Conservation (phyloP, 176 grass and related monocot genomes). For the Zoysia japonica region DNA sequence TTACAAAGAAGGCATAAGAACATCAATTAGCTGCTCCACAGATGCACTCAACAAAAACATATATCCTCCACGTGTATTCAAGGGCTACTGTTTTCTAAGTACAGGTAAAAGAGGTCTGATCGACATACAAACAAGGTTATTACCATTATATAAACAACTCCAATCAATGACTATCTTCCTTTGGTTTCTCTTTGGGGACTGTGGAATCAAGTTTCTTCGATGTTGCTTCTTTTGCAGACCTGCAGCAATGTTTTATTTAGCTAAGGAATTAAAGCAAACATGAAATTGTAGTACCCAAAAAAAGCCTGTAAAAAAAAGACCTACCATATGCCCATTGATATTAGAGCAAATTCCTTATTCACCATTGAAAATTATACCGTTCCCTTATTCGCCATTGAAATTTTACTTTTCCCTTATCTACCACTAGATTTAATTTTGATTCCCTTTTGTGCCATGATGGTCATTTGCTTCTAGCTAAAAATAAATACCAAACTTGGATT, state of each 20-base stretch:
- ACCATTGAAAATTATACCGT: too few relatives aligned
- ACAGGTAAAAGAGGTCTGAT: not conserved
- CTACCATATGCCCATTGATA: not conserved
- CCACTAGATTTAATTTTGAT: too few relatives aligned
- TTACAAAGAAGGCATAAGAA: not conserved
- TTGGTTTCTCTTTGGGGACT: conserved; percentile 47
- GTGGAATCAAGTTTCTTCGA: conserved; percentile 40
- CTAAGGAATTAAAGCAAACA: not conserved
- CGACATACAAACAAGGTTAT: not conserved
- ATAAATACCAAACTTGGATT: too few relatives aligned
- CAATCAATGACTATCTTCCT: conserved; percentile 40
- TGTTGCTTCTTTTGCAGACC: conserved; percentile 49
- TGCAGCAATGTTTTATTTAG: conserved; percentile 5
- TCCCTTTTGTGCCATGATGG: too few relatives aligned
- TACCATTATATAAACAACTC: conserved; percentile 31
- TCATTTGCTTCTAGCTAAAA: too few relatives aligned
- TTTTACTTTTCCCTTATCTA: too few relatives aligned
- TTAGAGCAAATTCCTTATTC: too few relatives aligned
- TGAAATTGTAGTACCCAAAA: not conserved
- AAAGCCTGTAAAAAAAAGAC: not conserved
- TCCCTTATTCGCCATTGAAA: too few relatives aligned
- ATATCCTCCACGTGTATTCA: not conserved
- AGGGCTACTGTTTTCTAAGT: conserved; percentile 17
- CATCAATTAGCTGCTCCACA: conserved; percentile 9
- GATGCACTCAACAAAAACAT: not conserved